Base-by-base conservation (phyloP, 768 basidiomycete genomes). In the Boletus coccyginus region DNA sequence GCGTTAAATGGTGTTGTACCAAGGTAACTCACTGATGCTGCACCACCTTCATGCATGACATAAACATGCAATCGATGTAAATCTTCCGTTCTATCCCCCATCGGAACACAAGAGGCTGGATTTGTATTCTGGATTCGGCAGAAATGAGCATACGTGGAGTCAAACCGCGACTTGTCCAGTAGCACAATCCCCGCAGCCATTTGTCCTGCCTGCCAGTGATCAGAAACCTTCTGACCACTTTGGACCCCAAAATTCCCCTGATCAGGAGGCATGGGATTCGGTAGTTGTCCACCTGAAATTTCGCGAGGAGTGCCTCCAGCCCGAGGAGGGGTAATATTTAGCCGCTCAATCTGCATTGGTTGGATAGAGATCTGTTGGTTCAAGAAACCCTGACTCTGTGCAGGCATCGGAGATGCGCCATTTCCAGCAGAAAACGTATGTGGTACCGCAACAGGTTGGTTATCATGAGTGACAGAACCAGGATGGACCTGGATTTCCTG, bases 31-130 rank as follows among this genome's bases (percentile, higher is more conserved):
- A 85, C 86, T 56, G 77, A 77, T 16, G 53, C 39, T 43, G 65
- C 60, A 36, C 87, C 87, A 50, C 83, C 84, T 65, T 84, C 81
- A 35, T 70, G 75, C 69, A 87, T 78, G 31, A 90, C 87, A 46
- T 78, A 69, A 47, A 70, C 68, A 63, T 90, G 87, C 42, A 91
- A 69, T 33, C 67, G 64, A 70, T 84, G 76, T 32, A 90, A 67
- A 64, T 89, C 84, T n/a, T 90, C 79, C 41, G 58, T 67, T 35
- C 81, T 78, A 10, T 88, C 86, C 38, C 83, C 73, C 35, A 70
- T 73, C 62, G 83, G 56, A 39, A 80, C 54, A 3, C 74, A 74
- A 41, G 66, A 57, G 53, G 81, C 78, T 16, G 75, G 67, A 24
- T 73, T 71, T 44, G 80, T 61, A 8, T 68, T 66, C 52, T 78